Base-by-base conservation (phyloP, 805 yeast genomes). In the Torulaspora quercuum region DNA sequence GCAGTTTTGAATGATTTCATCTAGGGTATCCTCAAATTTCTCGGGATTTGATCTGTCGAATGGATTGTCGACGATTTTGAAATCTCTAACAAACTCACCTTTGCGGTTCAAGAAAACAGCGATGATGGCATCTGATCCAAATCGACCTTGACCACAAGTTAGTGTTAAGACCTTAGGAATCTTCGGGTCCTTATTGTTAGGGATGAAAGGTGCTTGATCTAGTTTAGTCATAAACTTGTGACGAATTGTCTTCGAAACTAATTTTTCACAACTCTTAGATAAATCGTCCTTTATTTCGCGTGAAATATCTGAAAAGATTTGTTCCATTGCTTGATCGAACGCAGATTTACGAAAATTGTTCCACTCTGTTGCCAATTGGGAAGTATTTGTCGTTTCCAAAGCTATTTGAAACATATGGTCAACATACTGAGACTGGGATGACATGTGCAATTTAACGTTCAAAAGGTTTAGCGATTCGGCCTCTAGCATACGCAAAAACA, bases 131-230 rank as follows among this genome's bases (percentile, higher is more conserved):
- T 92, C 95, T 41, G 76, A 76, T 27, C 78, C 75, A 53, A 69
- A 75, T 44, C 78, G 81, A 54, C 95, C 97, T 61, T 81, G 81
- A 50, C 98, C 98, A 49, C 83, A 78, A 0, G 95, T 75, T 19
- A 92, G 52, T 0, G 95, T 78, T 46, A 92, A 67, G 0, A 87
- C 90, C 44, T 83, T 79, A 13, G 98, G 95, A 35, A 78, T 71
- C 4, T 95, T 83, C 29, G 97, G 95, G 28, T 77, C 84, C 47
- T 72, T 81, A 4, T 84, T 82, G 29, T 75, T 72, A 5, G 97
- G 95, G 49, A 83, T 79, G 61, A 68, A 89, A 20, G 99, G 97
- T 2, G 97, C 95, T 66, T 89, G 97, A 58, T 90, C 92, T 22
- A 92, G 70, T 52, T 80, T 82, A 14, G 74, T 70, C 57, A 76